Conservation (phyloP, 2,329 filamentous ascomycete genomes). For the Botrytis squamosa region DNA sequence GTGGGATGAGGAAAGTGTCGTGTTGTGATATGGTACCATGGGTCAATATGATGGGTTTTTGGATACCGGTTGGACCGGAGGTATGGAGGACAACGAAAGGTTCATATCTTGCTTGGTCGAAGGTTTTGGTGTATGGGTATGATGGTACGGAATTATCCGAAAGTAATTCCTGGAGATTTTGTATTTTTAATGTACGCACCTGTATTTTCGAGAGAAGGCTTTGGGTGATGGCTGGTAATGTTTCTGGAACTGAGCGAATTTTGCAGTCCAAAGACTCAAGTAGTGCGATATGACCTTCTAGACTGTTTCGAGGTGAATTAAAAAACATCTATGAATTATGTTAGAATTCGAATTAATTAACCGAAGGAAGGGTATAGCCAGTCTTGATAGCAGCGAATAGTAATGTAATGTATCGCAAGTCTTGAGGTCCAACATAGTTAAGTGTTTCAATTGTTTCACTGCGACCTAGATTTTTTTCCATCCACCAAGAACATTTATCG, state of each 20-base stretch:
- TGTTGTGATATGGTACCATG: background rate
- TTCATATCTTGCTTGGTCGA: background rate
- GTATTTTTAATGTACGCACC: background rate
- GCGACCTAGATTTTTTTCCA: background rate
- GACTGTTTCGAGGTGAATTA: background rate
- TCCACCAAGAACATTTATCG: constrained; percentile 2
- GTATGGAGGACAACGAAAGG: background rate
- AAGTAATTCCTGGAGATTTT: background rate
- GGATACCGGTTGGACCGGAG: background rate
- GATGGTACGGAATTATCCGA: background rate
- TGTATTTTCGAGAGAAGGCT: background rate
- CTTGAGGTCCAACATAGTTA: background rate
- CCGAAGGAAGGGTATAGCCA: background rate
- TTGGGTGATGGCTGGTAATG: background rate
- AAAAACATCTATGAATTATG: background rate
- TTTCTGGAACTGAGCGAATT: background rate
- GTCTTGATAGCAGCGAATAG: constrained; percentile 5
- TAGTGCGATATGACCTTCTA: background rate
- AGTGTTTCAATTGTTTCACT: constrained; percentile 7
- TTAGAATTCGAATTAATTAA: background rate
- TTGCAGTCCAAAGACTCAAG: background rate
- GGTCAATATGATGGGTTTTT: background rate
- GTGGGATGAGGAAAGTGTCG: background rate
- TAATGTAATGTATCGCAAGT: constrained; percentile 1
- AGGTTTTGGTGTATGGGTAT: background rate